phyloP scores from a whole-genome alignment of 345 rosid species.

The Carallia brachiata region DNA sequence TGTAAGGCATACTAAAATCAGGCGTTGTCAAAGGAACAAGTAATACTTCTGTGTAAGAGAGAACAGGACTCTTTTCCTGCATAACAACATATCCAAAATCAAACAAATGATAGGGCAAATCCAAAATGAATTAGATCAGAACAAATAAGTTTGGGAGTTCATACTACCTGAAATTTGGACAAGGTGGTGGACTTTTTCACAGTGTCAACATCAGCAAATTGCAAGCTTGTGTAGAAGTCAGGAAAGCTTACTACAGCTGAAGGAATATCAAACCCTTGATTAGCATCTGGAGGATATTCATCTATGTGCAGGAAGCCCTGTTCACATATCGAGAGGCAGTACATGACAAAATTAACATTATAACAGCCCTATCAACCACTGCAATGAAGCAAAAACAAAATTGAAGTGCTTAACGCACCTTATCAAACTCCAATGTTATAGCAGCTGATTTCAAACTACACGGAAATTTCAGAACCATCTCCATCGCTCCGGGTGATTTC shows the following conservation, averaged over 20 bases:
- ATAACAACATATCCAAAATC: slow-evolving; percentile 20
- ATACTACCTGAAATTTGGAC: slow-evolving; percentile 58
- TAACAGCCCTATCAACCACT: not conserved
- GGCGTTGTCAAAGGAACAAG: slow-evolving; percentile 93
- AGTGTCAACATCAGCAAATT: slow-evolving; percentile 37
- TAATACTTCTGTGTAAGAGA: slow-evolving; percentile 84
- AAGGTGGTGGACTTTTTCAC: slow-evolving; percentile 44
- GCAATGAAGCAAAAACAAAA: slow-evolving; percentile 12
- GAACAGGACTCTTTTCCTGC: slow-evolving; percentile 65
- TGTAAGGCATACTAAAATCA: slow-evolving; percentile 99
- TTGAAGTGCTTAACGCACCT: slow-evolving; percentile 44
- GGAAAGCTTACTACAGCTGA: slow-evolving; percentile 88
- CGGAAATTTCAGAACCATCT: slow-evolving; percentile 77
- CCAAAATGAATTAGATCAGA: slow-evolving; percentile 7
- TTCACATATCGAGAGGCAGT: slow-evolving; percentile 18
- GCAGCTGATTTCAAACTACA: slow-evolving; percentile 70
- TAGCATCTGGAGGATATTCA: slow-evolving; percentile 98
- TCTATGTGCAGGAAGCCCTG: slow-evolving; percentile 92
- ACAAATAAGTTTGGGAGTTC: not conserved
- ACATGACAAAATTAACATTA: slow-evolving; percentile 21
- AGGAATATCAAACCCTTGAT: slow-evolving; percentile 96
- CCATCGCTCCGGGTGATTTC: slow-evolving; percentile 89
- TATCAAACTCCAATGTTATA: slow-evolving; percentile 82
- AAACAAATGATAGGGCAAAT: slow-evolving; percentile 7
- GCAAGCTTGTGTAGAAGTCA: slow-evolving; percentile 44